Conservation (phyloP, 371 early-diverging fungal species). For the Mortierella sp. region DNA sequence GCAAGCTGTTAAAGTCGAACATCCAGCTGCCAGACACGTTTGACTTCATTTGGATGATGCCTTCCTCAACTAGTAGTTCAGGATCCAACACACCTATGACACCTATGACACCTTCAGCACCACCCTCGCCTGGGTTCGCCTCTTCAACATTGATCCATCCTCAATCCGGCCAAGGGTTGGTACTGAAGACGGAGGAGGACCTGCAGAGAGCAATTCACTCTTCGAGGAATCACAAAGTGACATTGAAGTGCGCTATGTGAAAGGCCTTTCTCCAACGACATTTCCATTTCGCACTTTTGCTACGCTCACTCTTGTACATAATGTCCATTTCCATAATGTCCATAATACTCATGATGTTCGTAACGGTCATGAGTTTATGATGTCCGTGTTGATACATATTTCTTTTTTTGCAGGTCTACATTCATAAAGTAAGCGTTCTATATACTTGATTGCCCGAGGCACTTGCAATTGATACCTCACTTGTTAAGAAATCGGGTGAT, state of each 20-base stretch:
- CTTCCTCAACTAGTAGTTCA: constrained; percentile 3
- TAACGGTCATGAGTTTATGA: no score
- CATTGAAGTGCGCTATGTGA: constrained; percentile 26
- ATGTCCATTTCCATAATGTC: no score
- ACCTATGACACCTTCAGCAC: neutral
- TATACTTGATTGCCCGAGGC: no score
- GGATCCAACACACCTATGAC: constrained; percentile 1
- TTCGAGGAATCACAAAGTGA: constrained; percentile 40
- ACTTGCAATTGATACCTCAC: no score
- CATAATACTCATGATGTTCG: no score
- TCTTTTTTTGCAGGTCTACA: no score
- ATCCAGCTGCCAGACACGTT: constrained; percentile 36
- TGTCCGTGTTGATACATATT: no score
- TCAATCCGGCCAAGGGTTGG: constrained; percentile 8
- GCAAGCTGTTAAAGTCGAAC: constrained; percentile 45
- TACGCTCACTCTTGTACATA: no score
- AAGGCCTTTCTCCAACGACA: no score
- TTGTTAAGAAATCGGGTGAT: neutral
- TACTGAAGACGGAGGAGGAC: constrained; percentile 30
- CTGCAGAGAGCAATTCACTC: constrained; percentile 28
- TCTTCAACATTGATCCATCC: constrained; percentile 7
- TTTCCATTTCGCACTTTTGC: no score
- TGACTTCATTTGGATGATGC: constrained; percentile 31
- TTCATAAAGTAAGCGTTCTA: no score
- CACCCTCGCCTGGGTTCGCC: neutral